phyloP scores from a whole-genome alignment of 441 rosid genomes.

The Pelargonium citronellum region DNA sequence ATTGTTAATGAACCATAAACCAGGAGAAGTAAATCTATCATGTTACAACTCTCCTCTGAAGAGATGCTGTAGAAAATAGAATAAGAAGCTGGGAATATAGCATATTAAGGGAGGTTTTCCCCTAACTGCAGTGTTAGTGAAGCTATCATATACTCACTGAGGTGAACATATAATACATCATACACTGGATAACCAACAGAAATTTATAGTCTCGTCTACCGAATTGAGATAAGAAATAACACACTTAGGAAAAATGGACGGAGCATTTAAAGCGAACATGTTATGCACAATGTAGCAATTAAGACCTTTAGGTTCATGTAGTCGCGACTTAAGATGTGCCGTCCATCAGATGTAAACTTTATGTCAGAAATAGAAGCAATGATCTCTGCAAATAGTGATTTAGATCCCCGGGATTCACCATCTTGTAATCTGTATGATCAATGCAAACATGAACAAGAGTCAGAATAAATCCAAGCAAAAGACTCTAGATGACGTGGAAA shows the following conservation, averaged over 20 bases:
- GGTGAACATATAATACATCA: background rate
- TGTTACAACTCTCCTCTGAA: background rate
- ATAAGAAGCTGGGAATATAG: background rate
- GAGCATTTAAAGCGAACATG: constrained; percentile 18
- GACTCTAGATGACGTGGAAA: background rate
- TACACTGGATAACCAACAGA: background rate
- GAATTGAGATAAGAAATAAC: constrained; percentile 11
- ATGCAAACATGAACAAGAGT: constrained; percentile 22
- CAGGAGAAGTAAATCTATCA: background rate
- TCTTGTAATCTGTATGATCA: constrained; percentile 50
- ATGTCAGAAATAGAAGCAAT: constrained; percentile 59
- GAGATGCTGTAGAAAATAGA: background rate
- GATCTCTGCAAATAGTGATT: constrained; percentile 62
- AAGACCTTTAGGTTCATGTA: constrained; percentile 64
- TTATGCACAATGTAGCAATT: background rate
- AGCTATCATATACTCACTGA: no score
- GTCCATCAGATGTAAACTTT: constrained; percentile 55
- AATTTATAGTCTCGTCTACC: background rate
- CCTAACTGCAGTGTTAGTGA: no score
- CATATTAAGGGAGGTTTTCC: no score
- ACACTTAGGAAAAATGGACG: constrained; percentile 5
- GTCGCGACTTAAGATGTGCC: constrained; percentile 57
- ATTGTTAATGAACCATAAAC: background rate
- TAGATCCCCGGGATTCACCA: constrained; percentile 39
- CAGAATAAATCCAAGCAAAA: constrained; percentile 14